Evolutionary conservation across 2,329 filamentous ascomycete genomes (phyloP), one percentile per base, ranked within the genome.

Genomic region (Fusarium cyanostomum): DNA sequence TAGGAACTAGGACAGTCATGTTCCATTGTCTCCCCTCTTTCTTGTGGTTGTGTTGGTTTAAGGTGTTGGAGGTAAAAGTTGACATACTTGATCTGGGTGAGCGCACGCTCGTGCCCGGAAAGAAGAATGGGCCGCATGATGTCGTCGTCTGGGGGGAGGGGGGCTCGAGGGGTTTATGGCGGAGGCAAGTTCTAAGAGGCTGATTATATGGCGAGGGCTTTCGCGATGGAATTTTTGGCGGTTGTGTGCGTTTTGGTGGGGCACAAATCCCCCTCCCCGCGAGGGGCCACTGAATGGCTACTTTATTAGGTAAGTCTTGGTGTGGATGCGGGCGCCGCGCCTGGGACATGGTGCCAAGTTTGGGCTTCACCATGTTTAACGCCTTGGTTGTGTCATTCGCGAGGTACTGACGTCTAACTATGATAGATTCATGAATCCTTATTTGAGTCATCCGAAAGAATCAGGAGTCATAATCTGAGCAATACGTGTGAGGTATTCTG

Each of bases 61-160:
- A 18, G 26, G 27, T 28, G 41, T 10, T 28, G 28, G 49, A 15
- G n/a, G 33, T 39, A 15, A 9, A 46, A 43, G 48, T 46, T 37
- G 31, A 77, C 83, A 74, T 84, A 92, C 89, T 89, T 92, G 80
- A 97, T 94, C 81, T 97, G 93, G 77, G 92, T 97, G 80, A 97
- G 86, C 81, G 93, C 92, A 84, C 93, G 91, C 86, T 96, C 93
- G 88, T 99, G 95, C 80, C 95, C 95, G 78, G 92, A 90, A 74
- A 99, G 87, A 73, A 99, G 85, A 80, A 97, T 96, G 76, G 95
- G 95, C 84, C 95, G 92, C 95, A 99, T 99, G 64, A 80, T 92
- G 82, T 68, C 51, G 66, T 64, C 52, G 53, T 64, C 46, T 68
- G 54, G 67, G 61, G 58, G n/a, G n/a, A n/a, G n/a, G n/a, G n/a